phyloP scores from a whole-genome alignment of 176 grass and related monocot genomes.

The Oryza australiensis region DNA sequence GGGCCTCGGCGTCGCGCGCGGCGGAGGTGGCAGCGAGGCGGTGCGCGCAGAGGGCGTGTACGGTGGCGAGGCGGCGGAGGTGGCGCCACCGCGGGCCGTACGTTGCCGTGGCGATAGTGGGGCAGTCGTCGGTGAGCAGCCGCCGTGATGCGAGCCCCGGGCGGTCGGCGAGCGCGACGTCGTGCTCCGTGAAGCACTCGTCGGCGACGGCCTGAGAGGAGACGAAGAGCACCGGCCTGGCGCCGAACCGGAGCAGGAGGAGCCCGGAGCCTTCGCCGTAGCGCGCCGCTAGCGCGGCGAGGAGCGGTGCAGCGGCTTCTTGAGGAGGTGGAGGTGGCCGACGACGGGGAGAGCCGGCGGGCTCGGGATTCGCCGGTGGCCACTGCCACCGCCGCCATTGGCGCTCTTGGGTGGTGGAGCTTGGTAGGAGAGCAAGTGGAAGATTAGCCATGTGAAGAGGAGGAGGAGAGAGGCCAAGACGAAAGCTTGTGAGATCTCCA shows the following conservation, averaged over 20 bases:
- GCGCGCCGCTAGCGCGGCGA: constrained; percentile 35
- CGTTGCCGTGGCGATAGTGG: constrained; percentile 9
- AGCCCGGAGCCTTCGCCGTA: constrained; percentile 42
- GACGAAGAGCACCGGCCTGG: constrained; percentile 51
- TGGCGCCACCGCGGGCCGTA: constrained; percentile 64
- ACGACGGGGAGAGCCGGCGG: constrained; percentile 48
- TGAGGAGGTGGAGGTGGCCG: constrained; percentile 83
- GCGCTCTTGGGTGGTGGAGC: not conserved
- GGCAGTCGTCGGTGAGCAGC: constrained; percentile 32
- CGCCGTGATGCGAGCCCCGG: constrained; percentile 35
- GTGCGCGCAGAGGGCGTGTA: constrained; percentile 44
- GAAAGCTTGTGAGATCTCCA: constrained; percentile 22
- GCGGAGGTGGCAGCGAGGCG: constrained; percentile 28
- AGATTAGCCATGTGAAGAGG: not conserved
- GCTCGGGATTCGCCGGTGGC: constrained; percentile 34
- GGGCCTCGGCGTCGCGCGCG: constrained; percentile 26
- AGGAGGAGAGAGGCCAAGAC: constrained; percentile 20
- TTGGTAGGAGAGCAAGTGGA: not conserved
- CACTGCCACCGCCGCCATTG: not conserved
- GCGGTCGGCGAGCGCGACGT: constrained; percentile 60
- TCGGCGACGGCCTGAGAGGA: constrained; percentile 50
- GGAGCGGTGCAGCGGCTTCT: constrained; percentile 65
- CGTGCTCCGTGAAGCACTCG: constrained; percentile 69
- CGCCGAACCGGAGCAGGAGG: constrained; percentile 58
- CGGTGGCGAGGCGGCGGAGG: constrained; percentile 61